These are phyloP conservation scores for Cercospora citrullina DNA, from an alignment of 2,329 filamentous ascomycete genomes.

Conservation along the genomic window DNA sequence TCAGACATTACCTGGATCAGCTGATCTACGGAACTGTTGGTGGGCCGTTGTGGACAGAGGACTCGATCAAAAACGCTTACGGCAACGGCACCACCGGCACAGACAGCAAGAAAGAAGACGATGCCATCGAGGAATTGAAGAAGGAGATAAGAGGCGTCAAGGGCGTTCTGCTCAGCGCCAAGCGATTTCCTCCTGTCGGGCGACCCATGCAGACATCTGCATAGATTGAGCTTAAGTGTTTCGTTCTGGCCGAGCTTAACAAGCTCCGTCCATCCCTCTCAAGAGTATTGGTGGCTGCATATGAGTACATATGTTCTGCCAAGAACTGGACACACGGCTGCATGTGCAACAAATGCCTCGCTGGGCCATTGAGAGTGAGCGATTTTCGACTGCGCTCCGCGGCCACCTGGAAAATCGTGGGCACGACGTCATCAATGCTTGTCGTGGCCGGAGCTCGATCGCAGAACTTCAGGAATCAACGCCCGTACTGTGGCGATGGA, in stretches of 20 bases:
- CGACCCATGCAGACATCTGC: conserved; percentile 17
- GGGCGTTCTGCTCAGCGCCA: conserved; percentile 71
- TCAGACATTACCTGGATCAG: conserved; percentile 66
- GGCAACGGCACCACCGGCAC: neutral
- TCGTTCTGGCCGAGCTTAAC: neutral
- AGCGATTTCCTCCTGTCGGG: conserved; percentile 57
- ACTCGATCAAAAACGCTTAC: conserved; percentile 30
- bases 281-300: neutral
- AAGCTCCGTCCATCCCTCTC: neutral
- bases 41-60: conserved; percentile 29
- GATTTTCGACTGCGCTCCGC: neutral
- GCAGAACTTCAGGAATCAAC: neutral
- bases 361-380: neutral
- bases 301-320: neutral
- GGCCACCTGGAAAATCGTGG: neutral
- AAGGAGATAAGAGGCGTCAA: conserved; percentile 77
- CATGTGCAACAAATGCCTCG: neutral
- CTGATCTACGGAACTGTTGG: conserved; percentile 50
- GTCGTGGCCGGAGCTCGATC: neutral
- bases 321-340: neutral
- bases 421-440: neutral
- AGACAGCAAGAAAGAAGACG: conserved; percentile 54
- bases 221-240: neutral
- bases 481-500: neutral
- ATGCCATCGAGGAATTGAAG: conserved; percentile 72